A percentile compares a stretch with the other conserved stretches of the same genome.
Evolutionary conservation across 306 rosid genomes (phyloP).

Genomic region (Quercus wislizeni): DNA sequence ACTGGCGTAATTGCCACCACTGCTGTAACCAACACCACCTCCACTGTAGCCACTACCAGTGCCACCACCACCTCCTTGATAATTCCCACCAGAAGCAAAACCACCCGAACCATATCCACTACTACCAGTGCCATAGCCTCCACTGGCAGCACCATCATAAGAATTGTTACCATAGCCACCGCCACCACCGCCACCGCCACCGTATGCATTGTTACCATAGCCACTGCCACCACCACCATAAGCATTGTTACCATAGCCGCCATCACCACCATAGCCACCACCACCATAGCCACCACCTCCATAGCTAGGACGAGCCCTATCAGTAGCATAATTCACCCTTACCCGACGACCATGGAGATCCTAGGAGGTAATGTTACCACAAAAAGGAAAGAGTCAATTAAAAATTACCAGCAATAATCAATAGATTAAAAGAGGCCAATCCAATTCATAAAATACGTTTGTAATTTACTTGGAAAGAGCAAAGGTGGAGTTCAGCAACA

Average conservation of each 20-base stretch:
- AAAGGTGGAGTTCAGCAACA: background rate
- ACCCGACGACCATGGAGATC: conserved; percentile 86
- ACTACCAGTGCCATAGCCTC: conserved; percentile 36
- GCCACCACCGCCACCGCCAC: conserved; percentile 2
- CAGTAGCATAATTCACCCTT: conserved; percentile 81
- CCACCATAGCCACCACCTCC: conserved; percentile 35
- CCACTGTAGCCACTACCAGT: conserved; percentile 20
- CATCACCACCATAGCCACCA: conserved; percentile 7
- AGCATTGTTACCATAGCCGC: background rate
- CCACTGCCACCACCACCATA: background rate
- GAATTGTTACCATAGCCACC: conserved; percentile 22
- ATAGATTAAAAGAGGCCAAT: background rate
- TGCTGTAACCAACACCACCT: conserved; percentile 22
- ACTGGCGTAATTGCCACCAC: conserved; percentile 6
- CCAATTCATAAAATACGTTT: background rate
- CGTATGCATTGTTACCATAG: conserved; percentile 21
- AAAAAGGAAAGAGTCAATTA: background rate
- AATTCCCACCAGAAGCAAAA: conserved; percentile 12
- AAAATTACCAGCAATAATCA: background rate
- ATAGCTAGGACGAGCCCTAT: conserved; percentile 47
- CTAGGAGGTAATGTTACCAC: conserved; percentile 32
- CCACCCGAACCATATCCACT: conserved; percentile 28
- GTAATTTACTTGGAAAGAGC: background rate
- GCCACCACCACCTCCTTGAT: conserved; percentile 27
- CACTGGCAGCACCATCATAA: conserved; percentile 34